Evolutionary conservation across 768 basidiomycete species (phyloP).

Genomic region (Pulveroboletus sp.): DNA sequence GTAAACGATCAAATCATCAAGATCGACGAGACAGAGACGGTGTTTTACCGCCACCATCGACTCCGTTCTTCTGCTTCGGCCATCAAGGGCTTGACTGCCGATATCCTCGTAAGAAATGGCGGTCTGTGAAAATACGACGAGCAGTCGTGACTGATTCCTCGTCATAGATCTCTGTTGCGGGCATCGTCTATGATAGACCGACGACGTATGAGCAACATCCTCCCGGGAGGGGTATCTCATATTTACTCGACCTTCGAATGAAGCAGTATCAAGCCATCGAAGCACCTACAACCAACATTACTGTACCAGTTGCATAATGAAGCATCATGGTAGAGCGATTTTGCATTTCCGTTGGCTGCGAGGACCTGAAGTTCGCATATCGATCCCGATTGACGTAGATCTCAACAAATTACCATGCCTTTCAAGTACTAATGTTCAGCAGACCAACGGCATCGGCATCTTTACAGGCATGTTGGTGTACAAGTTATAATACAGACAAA

Average conservation of each 20-base stretch:
- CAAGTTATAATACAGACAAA: neutral
- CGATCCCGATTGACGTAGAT: too few relatives aligned
- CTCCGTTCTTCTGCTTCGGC: constrained; percentile 77
- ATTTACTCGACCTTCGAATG: constrained; percentile 27
- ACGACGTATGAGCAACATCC: constrained; percentile 60
- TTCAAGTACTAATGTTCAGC: neutral
- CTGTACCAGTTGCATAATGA: constrained; percentile 4
- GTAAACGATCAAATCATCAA: constrained; percentile 44
- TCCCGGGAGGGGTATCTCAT: constrained; percentile 40
- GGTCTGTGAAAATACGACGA: neutral
- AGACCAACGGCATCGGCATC: neutral
- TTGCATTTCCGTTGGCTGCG: neutral
- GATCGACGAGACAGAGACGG: constrained; percentile 46
- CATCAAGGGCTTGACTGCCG: constrained; percentile 80
- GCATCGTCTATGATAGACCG: constrained; percentile 55
- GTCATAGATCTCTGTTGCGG: constrained; percentile 44
- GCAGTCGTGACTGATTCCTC: neutral
- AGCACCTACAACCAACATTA: neutral
- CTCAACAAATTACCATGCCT: neutral
- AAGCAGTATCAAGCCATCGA: constrained; percentile 20
- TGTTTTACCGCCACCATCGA: constrained; percentile 77
- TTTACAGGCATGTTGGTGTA: neutral
- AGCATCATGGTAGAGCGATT: neutral
- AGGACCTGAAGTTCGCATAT: too few relatives aligned
- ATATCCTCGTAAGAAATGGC: constrained; percentile 63